These are phyloP conservation scores for Elsinoe australis DNA, from an alignment of 2,329 filamentous ascomycete genomes.

Conservation along the genomic window DNA sequence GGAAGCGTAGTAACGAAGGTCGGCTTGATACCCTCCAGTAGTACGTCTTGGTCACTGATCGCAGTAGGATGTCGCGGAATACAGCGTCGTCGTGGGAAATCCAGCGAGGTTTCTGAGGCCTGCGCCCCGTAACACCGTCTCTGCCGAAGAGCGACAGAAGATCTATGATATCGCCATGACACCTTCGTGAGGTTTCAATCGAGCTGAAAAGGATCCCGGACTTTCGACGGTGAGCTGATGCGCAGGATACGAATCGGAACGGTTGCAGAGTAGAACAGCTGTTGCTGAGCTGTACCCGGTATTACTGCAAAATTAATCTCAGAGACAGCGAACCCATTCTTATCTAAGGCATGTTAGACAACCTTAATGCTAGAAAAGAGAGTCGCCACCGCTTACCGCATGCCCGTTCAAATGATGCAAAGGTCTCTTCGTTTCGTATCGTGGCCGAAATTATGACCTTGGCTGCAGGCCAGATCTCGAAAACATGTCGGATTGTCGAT, in stretches of 20 bases:
- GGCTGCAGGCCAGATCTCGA: slow-evolving; percentile 48
- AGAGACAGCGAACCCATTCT: slow-evolving; percentile 27
- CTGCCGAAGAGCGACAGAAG: slow-evolving; percentile 20
- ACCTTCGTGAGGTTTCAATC: background rate
- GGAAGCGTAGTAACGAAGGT: slow-evolving; percentile 74
- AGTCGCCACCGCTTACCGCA: slow-evolving; percentile 42
- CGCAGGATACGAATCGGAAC: slow-evolving; percentile 30
- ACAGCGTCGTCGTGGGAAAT: slow-evolving; percentile 58
- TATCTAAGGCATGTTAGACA: slow-evolving; percentile 22
- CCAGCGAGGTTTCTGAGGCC: slow-evolving; percentile 34
- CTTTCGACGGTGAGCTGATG: slow-evolving; percentile 19
- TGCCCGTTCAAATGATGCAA: slow-evolving; percentile 53
- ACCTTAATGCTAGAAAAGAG: background rate
- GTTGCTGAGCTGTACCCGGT: slow-evolving; percentile 28
- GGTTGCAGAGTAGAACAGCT: slow-evolving; percentile 31
- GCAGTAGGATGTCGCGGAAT: slow-evolving; percentile 51
- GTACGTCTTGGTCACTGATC: slow-evolving; percentile 19
- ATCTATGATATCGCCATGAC: slow-evolving; percentile 19
- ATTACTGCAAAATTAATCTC: slow-evolving; percentile 29
- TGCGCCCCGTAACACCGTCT: slow-evolving; percentile 18
- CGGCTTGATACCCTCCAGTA: background rate
- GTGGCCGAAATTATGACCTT: slow-evolving; percentile 62
- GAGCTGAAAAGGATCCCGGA: slow-evolving; percentile 18
- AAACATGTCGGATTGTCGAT: slow-evolving; percentile 56
- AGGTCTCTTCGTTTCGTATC: slow-evolving; percentile 62